Percentiles rank a stretch among this genome's conserved stretches.
These are phyloP conservation scores for Olyra latifolia DNA, from an alignment of 176 grass and related monocot species.

Conservation along the genomic window DNA sequence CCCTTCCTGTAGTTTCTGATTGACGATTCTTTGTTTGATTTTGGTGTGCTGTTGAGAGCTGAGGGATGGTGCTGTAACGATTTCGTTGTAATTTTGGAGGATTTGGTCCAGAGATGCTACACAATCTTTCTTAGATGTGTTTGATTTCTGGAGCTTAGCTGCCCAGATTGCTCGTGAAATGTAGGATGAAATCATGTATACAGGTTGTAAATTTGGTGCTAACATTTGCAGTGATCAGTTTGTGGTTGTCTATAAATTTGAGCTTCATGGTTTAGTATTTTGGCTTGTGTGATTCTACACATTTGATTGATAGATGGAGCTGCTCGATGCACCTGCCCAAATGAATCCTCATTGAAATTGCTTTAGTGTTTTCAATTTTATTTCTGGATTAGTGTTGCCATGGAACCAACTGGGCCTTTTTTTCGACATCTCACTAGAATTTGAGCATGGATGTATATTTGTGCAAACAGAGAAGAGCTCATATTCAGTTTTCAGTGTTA, in stretches of 20 bases:
- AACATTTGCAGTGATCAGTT: constrained; percentile 8
- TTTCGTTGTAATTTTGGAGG: constrained; percentile 26
- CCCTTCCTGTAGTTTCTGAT: neutral
- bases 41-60: neutral
- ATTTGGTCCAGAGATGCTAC: constrained; percentile 16
- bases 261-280: neutral
- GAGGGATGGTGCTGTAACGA: constrained; percentile 1
- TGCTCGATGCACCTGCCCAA: neutral
- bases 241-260: neutral
- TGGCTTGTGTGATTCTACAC: neutral
- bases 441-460: neutral
- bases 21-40: neutral
- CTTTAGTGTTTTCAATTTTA: neutral
- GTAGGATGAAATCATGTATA: constrained; percentile 31
- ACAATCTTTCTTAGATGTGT: constrained; percentile 37
- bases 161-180: neutral
- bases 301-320: neutral
- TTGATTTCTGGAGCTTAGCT: neutral
- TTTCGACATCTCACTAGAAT: neutral
- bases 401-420: neutral
- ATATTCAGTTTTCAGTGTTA: neutral
- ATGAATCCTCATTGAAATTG: neutral
- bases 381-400: neutral
- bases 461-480: neutral
- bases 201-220: constrained; percentile 36